These are phyloP conservation scores for Rhodocollybia butyracea DNA, from an alignment of 768 basidiomycete species.

Conservation along the genomic window DNA sequence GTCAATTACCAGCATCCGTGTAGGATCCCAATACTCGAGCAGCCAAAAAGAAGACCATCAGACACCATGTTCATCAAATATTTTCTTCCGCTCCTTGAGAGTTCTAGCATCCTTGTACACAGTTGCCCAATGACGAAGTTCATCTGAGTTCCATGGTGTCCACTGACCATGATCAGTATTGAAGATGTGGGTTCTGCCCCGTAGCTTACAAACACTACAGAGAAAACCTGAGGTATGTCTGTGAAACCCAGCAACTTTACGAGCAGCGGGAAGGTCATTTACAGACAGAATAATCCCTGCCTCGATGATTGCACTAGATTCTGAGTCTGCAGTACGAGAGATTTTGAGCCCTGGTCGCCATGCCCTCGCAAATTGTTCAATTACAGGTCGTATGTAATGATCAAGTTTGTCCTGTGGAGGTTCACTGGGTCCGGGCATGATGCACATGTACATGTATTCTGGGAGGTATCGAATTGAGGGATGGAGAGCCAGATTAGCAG, in stretches of 20 bases:
- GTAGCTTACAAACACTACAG: conserved; percentile 25
- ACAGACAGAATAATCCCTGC: conserved; percentile 23
- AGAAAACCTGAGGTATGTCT: conserved; percentile 16
- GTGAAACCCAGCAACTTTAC: conserved; percentile 23
- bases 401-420: conserved; percentile 29
- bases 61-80: conserved; percentile 21
- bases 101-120: conserved; percentile 20
- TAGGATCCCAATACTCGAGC: conserved; percentile 38
- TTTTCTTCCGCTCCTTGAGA: conserved; percentile 9
- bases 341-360: conserved; percentile 29
- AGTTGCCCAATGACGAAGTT: conserved; percentile 15
- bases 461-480: conserved; percentile 9
- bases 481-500: conserved; percentile 10
- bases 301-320: conserved; percentile 9
- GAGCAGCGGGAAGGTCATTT: conserved; percentile 27
- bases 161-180: conserved; percentile 23
- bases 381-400: conserved; percentile 29
- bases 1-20: conserved; percentile 28
- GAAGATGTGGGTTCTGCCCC: conserved; percentile 20
- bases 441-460: conserved; percentile 35
- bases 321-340: conserved; percentile 16
- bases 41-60: conserved; percentile 28
- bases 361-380: conserved; percentile 27
- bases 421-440: conserved; percentile 36
- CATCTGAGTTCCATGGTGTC: conserved; percentile 12